A percentile compares a stretch with the other conserved stretches of the same genome.
These are phyloP conservation scores for Yamadazyma membranifaciens DNA, from an alignment of 1,139 yeast genomes.

Conservation along the genomic window DNA sequence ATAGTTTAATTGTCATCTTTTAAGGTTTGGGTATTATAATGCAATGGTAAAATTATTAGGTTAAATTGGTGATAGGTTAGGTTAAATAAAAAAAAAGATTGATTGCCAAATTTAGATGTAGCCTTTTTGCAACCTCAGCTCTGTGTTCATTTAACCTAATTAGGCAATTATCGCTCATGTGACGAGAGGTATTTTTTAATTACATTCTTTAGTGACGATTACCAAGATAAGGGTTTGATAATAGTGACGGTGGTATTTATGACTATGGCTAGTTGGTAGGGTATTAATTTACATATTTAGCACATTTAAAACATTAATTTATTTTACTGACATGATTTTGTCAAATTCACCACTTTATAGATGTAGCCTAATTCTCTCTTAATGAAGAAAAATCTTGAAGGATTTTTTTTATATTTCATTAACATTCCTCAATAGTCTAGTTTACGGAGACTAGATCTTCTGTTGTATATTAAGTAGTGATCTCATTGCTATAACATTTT, in stretches of 20 bases:
- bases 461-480: no score
- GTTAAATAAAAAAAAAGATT: not conserved
- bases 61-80: not conserved
- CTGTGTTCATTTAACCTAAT: slow-evolving; percentile 3
- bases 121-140: slow-evolving; percentile 3
- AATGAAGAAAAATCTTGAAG: no score
- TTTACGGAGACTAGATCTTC: no score
- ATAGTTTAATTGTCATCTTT: slow-evolving; percentile 4
- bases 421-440: no score
- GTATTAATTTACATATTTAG: slow-evolving; percentile 1
- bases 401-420: no score
- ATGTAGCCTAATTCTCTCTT: no score
- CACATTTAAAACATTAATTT: not conserved
- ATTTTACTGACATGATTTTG: no score
- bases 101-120: not conserved
- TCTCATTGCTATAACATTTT: no score
- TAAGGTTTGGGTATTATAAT: not conserved
- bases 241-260: no score
- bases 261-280: no score
- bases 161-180: slow-evolving; percentile 4
- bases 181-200: not conserved
- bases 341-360: no score
- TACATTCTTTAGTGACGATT: not conserved
- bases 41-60: not conserved
- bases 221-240: no score